These are phyloP conservation scores for Keithomyces neogunnii DNA, from an alignment of 2,329 filamentous ascomycete genomes.

Conservation along the genomic window DNA sequence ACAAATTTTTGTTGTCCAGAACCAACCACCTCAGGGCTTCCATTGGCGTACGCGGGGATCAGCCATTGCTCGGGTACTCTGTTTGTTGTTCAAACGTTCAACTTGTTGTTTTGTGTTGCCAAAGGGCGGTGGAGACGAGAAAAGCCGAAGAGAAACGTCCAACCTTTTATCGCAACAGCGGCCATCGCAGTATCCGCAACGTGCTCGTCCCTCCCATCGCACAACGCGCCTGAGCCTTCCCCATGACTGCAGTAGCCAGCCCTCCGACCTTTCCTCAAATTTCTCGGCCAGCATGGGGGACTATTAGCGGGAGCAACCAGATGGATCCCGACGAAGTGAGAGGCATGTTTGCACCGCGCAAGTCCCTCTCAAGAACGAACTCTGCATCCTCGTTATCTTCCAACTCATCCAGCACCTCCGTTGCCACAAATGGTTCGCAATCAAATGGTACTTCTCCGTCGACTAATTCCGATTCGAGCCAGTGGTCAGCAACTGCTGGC, in stretches of 20 bases:
- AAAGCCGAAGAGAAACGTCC: constrained; percentile 9
- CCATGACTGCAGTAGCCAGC: constrained; percentile 62
- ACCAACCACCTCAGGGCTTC: not conserved
- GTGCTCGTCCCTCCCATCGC: constrained; percentile 11
- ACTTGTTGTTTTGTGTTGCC: not conserved
- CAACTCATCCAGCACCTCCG: constrained; percentile 52
- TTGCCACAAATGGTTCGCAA: constrained; percentile 52
- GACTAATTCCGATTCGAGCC: constrained; percentile 37
- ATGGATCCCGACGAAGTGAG: constrained; percentile 79
- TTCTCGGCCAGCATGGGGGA: constrained; percentile 56
- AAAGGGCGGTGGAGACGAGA: constrained; percentile 13
- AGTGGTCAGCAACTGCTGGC: constrained; percentile 39
- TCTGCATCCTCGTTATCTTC: constrained; percentile 83
- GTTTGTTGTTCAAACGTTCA: not conserved
- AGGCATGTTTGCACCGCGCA: constrained; percentile 85
- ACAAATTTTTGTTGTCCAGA: constrained; percentile 1
- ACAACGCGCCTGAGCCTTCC: constrained; percentile 22
- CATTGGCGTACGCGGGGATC: not conserved
- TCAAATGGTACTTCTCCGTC: constrained; percentile 50
- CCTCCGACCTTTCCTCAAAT: constrained; percentile 55
- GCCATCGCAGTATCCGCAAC: constrained; percentile 7
- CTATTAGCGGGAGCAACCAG: constrained; percentile 51
- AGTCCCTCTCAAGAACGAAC: constrained; percentile 76
- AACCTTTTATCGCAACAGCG: constrained; percentile 2
- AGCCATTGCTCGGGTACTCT: not conserved